Evolutionary conservation across 2,329 filamentous ascomycete species (phyloP), one percentile per base, ranked within the genome.

Genomic region (Fusarium haematococcum): DNA sequence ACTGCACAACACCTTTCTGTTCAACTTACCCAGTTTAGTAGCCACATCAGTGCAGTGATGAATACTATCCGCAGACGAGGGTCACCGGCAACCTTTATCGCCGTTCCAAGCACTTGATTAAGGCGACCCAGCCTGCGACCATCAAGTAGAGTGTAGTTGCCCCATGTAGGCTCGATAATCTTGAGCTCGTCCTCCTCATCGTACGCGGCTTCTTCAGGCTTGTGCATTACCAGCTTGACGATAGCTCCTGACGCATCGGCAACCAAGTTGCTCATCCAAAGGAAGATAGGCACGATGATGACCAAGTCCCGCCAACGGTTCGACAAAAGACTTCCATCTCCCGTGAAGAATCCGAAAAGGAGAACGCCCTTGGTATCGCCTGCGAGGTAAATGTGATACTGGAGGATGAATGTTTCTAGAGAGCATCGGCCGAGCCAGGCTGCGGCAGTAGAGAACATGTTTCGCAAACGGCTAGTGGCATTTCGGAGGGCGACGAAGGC

Each of bases 301-400:
- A 72, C 39, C 14, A 80, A 60, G 20, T 75, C 72, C 14, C 78
- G 68, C 79, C 79, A 80, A 6, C 79, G 75, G 23, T 80, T 78
- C 2, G 41, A 32, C 10, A 79, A 48, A 0, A 80, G 66, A 32
- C 68, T 77, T 18, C 75, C 77, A 25, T 79, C 75, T 3, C 73
- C 74, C 5, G 75, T 72, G 71, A 80, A 79, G 8, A 67, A 32
- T 16, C 78, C 78, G 13, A 80, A 48, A 8, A 80, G 71, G 9
- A 92, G 83, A 5, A 88, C 74, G 0, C 87, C 88, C 35, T 85
- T 87, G 3, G 88, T 87, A 74, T 92, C 89, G 4, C 86, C 88
- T 2, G 89, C 89, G 10, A 92, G 85, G 86, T 89, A 91, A 63
- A 91, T 84, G 78, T 93, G 91, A 77, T 88, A 88, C 73, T 91